phyloP scores from a whole-genome alignment of 148 eudicot genomes.

The Talinum fruticosum region DNA sequence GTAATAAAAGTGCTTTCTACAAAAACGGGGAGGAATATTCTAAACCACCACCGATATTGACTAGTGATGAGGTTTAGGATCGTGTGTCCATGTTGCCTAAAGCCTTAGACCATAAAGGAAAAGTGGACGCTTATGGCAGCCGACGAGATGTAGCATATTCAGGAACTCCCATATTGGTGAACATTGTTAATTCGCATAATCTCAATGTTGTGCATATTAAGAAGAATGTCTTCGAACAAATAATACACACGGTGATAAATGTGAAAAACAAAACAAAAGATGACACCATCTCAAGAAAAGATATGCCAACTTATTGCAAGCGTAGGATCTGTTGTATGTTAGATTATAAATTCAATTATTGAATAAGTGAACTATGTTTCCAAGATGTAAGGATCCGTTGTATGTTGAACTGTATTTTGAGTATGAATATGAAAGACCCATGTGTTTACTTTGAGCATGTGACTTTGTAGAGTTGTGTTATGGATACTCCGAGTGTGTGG shows the following conservation, averaged over 20 bases:
- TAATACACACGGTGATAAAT: not conserved
- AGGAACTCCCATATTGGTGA: not conserved
- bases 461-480: too few relatives aligned
- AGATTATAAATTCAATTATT: too few relatives aligned
- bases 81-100: not conserved
- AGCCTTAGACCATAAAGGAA: too few relatives aligned
- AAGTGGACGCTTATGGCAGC: too few relatives aligned
- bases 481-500: too few relatives aligned
- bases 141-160: too few relatives aligned
- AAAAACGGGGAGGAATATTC: not conserved
- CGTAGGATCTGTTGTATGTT: too few relatives aligned
- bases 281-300: not conserved
- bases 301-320: not conserved
- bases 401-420: too few relatives aligned
- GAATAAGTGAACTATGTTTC: too few relatives aligned
- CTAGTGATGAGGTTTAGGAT: not conserved
- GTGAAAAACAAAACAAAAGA: not conserved
- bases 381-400: too few relatives aligned
- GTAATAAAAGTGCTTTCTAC: not conserved
- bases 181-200: not conserved
- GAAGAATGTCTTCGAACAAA: not conserved
- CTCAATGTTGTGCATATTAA: not conserved
- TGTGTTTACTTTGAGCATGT: too few relatives aligned
- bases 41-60: not conserved
- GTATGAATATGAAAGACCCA: too few relatives aligned